phyloP scores from a whole-genome alignment of 1,139 yeast species.

The Martiniozyma asiatica region DNA sequence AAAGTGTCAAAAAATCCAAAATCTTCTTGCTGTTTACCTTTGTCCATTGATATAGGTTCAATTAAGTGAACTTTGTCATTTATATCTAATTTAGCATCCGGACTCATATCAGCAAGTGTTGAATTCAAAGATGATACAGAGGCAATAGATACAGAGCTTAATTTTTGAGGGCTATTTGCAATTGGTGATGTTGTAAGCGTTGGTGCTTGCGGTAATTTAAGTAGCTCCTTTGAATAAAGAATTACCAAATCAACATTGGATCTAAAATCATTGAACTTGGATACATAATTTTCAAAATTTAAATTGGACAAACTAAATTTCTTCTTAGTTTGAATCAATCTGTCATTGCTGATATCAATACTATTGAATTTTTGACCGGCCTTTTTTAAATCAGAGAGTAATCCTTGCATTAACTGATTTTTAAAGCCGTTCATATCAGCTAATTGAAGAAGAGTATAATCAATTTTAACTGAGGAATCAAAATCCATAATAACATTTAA shows the following conservation, averaged over 20 bases:
- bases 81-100: no score
- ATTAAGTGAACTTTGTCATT: no score
- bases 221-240: conserved; percentile 12
- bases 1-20: no score
- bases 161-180: no score
- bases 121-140: no score
- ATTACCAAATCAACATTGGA: conserved; percentile 10
- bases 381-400: conserved; percentile 10
- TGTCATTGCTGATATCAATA: background rate
- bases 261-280: conserved; percentile 7
- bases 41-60: no score
- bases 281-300: conserved; percentile 3
- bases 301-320: conserved; percentile 4
- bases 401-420: conserved; percentile 8
- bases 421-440: conserved; percentile 6
- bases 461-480: conserved; percentile 10
- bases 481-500: conserved; percentile 10
- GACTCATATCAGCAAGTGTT: no score
- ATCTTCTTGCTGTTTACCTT: no score
- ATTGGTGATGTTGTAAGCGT: no score
- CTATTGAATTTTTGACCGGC: conserved; percentile 6
- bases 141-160: no score
- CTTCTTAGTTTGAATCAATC: background rate
- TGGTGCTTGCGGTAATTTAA: no score
- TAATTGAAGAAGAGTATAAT: conserved; percentile 5